Percentiles rank a stretch among this genome's conserved stretches.
Evolutionary conservation across 2,329 filamentous ascomycete species (phyloP).

Genomic region (Coniochaeta prunicola): DNA sequence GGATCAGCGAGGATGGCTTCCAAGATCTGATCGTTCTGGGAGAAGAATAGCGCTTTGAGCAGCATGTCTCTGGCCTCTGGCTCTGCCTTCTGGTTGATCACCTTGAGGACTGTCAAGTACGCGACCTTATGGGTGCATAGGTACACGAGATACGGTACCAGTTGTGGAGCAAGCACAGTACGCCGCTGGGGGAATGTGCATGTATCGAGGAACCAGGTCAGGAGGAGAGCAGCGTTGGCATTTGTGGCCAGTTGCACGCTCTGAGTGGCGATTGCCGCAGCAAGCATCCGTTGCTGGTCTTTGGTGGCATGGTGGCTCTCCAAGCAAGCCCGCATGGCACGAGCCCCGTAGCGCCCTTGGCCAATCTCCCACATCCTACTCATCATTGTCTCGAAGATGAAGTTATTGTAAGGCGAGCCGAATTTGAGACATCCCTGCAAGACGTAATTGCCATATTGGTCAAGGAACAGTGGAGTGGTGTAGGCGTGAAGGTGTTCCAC

Average conservation of each 20-base stretch:
- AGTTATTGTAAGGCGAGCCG: conserved; percentile 80
- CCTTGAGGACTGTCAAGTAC: conserved; percentile 92
- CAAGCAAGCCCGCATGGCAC: conserved; percentile 92
- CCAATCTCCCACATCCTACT: conserved; percentile 88
- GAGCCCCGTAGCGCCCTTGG: conserved; percentile 88
- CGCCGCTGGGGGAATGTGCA: conserved; percentile 91
- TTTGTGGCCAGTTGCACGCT: conserved; percentile 95
- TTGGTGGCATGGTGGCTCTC: conserved; percentile 94
- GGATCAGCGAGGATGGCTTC: conserved; percentile 90
- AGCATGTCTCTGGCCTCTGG: conserved; percentile 86
- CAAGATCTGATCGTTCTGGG: conserved; percentile 73
- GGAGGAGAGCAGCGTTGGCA: conserved; percentile 83
- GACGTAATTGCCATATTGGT: conserved; percentile 98
- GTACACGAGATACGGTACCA: conserved; percentile 89
- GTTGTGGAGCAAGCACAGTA: conserved; percentile 82
- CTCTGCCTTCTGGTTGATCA: conserved; percentile 96
- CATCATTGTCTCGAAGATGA: conserved; percentile 97
- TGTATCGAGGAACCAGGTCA: conserved; percentile 98
- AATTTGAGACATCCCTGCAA: conserved; percentile 95
- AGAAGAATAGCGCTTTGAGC: conserved; percentile 87
- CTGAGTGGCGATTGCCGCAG: conserved; percentile 90
- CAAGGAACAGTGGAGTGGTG: conserved; percentile 84
- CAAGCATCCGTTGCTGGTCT: conserved; percentile 91
- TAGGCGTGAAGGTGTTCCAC: conserved; percentile 79
- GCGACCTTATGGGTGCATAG: conserved; percentile 98